Base-by-base conservation (phyloP, 2,329 filamentous ascomycete species). In the Kalmusia sp. region DNA sequence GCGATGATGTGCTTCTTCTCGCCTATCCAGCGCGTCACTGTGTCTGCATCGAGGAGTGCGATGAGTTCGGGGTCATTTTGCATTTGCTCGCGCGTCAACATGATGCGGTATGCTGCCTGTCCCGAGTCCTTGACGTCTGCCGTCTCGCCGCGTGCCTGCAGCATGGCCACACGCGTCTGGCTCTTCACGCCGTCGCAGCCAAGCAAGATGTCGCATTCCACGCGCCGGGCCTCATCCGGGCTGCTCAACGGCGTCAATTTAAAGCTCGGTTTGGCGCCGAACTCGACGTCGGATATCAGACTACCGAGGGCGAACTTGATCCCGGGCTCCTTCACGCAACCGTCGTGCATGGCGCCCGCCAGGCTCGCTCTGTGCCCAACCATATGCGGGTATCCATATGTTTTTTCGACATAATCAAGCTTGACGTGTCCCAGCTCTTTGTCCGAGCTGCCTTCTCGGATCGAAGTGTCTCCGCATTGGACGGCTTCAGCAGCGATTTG, bases 101-200 rank as follows among this genome's bases (percentile, higher is more conserved):
- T 89, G 73, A 93, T 90, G 11, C 90, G 84, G 77, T 93, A 93
- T 2, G 89, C 88, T 0, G 90, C 90, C 75, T 92, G 88, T 3
- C 88, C 85, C 0, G 89, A 91, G 59, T 91, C 87, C 54, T 85
- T 78, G 62, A 88, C 84, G 49, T 84, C 78, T 19, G 82, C 82
- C 5, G 75, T 71, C 57, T 81, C 76, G 37, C 80, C 79, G 1
- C 85, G 74, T 35, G 78, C 74, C 30, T 78, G 72, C 1, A 90
- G 80, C 70, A 91, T 80, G 31, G 81, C 75, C 6, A 78, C 75
- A 27, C 75, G 75, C 6, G 78, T 73, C 30, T 65, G 68, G 27
- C 75, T 78, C 58, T 82, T 82, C n/a, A 82, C 73, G n/a, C 79
- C 79, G 52, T 82, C 79, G 17, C 73, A 70, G 4, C 75, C 79